phyloP scores from a whole-genome alignment of 371 early-diverging fungal genomes.

The Apophysomyces trapeziformis region DNA sequence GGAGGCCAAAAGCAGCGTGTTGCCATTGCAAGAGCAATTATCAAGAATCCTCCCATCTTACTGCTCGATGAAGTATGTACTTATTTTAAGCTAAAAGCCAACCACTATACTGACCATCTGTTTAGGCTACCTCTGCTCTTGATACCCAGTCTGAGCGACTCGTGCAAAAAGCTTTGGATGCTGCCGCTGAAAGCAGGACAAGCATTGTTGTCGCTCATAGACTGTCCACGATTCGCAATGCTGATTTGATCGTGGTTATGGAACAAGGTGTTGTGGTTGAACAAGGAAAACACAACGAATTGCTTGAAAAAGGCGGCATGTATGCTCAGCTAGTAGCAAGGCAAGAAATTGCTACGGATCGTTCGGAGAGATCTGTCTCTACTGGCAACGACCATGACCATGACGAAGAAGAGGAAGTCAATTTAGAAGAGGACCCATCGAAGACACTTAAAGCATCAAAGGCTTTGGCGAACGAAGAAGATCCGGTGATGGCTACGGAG shows the following conservation, averaged over 20 bases:
- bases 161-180: slow-evolving; percentile 82
- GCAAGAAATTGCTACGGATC: slow-evolving; percentile 50
- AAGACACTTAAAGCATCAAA: neutral
- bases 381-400: neutral
- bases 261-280: slow-evolving; percentile 72
- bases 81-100: slow-evolving; percentile 11
- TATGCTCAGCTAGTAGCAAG: slow-evolving; percentile 57
- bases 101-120: slow-evolving; percentile 36
- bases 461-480: neutral
- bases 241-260: slow-evolving; percentile 82
- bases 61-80: slow-evolving; percentile 36
- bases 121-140: slow-evolving; percentile 77
- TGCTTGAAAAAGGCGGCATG: slow-evolving; percentile 50
- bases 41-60: slow-evolving; percentile 36
- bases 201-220: slow-evolving; percentile 92
- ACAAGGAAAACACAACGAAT: slow-evolving; percentile 67
- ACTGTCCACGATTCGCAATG: slow-evolving; percentile 74
- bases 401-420: slow-evolving; percentile 13
- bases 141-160: slow-evolving; percentile 81
- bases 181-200: slow-evolving; percentile 72
- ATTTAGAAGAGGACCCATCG: neutral
- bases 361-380: neutral
- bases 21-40: slow-evolving; percentile 43
- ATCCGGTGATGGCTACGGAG: neutral
- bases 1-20: slow-evolving; percentile 72